phyloP scores from a whole-genome alignment of 2,329 filamentous ascomycete genomes.

The Rhynchosporium graminicola region DNA sequence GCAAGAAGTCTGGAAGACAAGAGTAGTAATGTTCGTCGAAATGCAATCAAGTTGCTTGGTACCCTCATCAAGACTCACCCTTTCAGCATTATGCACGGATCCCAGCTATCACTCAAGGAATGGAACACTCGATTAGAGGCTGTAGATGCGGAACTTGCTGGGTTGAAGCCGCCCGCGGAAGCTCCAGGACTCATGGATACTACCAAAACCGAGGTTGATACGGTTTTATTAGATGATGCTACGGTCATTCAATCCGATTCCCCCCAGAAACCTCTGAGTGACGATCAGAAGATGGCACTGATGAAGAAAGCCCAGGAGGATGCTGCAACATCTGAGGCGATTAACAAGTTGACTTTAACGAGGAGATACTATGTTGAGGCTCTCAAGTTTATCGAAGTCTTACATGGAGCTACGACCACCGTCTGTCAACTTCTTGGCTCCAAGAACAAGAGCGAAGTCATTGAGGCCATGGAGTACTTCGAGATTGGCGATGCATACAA shows the following conservation, averaged over 20 bases:
- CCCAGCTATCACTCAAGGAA: conserved; percentile 79
- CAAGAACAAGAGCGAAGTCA: conserved; percentile 96
- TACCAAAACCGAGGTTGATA: conserved; percentile 63
- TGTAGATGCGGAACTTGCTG: conserved; percentile 79
- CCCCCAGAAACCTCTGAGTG: conserved; percentile 72
- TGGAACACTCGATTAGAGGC: conserved; percentile 82
- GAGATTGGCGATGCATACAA: conserved; percentile 95
- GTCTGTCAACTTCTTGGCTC: conserved; percentile 89
- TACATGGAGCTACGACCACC: conserved; percentile 77
- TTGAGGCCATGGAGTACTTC: conserved; percentile 99
- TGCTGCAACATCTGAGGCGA: conserved; percentile 83
- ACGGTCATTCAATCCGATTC: conserved; percentile 72
- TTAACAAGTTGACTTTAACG: conserved; percentile 84
- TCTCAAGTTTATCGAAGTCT: conserved; percentile 86
- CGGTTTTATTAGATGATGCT: conserved; percentile 80
- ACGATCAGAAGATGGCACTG: conserved; percentile 73
- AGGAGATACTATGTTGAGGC: conserved; percentile 92
- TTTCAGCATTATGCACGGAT: conserved; percentile 88
- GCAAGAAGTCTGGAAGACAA: conserved; percentile 92
- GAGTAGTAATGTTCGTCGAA: conserved; percentile 94
- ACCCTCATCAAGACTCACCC: conserved; percentile 92
- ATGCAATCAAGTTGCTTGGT: conserved; percentile 89
- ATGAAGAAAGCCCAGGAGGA: conserved; percentile 82
- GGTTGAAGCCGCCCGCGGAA: conserved; percentile 75
- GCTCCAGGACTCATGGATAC: conserved; percentile 71